These are phyloP conservation scores for Phaeosphaeria sp. DNA, from an alignment of 2,329 filamentous ascomycete genomes.

Conservation along the genomic window DNA sequence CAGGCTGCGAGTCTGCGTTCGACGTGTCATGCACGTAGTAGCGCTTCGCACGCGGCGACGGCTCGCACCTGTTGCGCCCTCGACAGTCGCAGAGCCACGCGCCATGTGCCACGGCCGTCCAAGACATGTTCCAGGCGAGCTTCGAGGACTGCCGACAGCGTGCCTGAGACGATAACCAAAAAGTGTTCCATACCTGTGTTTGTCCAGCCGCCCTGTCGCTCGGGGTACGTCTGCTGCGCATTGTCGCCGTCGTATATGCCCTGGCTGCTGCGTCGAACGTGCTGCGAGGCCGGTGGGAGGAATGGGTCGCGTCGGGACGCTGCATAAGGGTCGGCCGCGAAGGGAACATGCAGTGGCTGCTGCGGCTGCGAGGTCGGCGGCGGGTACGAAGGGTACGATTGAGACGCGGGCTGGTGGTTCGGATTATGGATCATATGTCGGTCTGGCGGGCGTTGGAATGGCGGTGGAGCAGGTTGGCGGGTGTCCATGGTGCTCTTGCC, in stretches of 20 bases:
- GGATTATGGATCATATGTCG: slow-evolving; percentile 60
- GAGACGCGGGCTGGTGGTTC: slow-evolving; percentile 55
- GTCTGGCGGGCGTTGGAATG: slow-evolving; percentile 48
- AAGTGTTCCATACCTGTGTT: slow-evolving; percentile 45
- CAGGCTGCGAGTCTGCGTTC: slow-evolving; percentile 14
- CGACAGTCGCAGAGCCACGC: slow-evolving; percentile 19
- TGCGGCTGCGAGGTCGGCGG: slow-evolving; percentile 42
- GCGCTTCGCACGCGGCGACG: slow-evolving; percentile 21
- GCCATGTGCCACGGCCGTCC: slow-evolving; percentile 19
- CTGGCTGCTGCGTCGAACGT: slow-evolving; percentile 51
- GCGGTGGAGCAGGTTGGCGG: slow-evolving; percentile 48
- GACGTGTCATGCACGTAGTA: slow-evolving; percentile 20
- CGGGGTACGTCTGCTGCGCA: slow-evolving; percentile 31
- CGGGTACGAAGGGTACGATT: slow-evolving; percentile 40
- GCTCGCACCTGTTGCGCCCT: slow-evolving; percentile 2
- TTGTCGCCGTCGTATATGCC: slow-evolving; percentile 43
- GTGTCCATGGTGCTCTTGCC: slow-evolving; percentile 41
- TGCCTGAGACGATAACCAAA: slow-evolving; percentile 7
- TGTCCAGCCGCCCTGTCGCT: slow-evolving; percentile 44
- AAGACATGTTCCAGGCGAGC: slow-evolving; percentile 14
- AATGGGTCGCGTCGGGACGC: slow-evolving; percentile 57
- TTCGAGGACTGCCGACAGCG: neutral
- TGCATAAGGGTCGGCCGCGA: slow-evolving; percentile 54
- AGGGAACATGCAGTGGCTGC: slow-evolving; percentile 54
- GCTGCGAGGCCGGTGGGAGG: slow-evolving; percentile 46